These are phyloP conservation scores for Populus trichocarpa DNA, from an alignment of 441 rosid species.

Conservation along the genomic window DNA sequence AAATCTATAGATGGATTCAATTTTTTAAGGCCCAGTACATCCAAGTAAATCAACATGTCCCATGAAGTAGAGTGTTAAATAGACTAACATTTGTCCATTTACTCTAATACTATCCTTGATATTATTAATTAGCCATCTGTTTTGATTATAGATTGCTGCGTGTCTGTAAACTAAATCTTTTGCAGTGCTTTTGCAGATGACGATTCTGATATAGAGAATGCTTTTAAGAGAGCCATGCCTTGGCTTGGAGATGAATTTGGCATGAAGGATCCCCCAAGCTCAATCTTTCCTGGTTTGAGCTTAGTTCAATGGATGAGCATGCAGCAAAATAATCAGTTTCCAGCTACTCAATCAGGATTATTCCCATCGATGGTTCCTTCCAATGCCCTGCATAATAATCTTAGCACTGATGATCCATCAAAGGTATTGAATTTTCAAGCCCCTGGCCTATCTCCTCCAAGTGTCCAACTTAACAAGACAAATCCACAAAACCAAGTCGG, in stretches of 20 bases:
- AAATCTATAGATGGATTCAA: not conserved
- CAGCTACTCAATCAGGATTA: conserved; percentile 68
- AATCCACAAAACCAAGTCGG: conserved; percentile 50
- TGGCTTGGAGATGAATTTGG: conserved; percentile 90
- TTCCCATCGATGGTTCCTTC: conserved; percentile 68
- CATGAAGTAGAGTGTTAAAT: not conserved
- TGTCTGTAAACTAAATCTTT: conserved; percentile 4
- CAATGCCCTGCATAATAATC: conserved; percentile 46
- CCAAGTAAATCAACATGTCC: not conserved
- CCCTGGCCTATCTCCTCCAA: conserved; percentile 50
- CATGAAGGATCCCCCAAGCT: conserved; percentile 69
- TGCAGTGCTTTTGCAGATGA: conserved; percentile 56
- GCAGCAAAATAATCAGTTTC: conserved; percentile 83
- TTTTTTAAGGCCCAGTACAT: not conserved
- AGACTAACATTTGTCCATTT: not conserved
- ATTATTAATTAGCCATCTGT: not conserved
- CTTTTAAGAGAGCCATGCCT: conserved; percentile 90
- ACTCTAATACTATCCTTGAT: not conserved
- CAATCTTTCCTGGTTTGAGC: conserved; percentile 86
- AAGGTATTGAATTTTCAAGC: conserved; percentile 86
- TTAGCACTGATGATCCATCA: conserved; percentile 69
- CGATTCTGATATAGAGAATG: conserved; percentile 77
- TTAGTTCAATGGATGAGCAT: conserved; percentile 98
- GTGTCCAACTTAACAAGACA: conserved; percentile 66
- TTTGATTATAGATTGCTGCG: not conserved